These are phyloP conservation scores for Emericellopsis terricola DNA, from an alignment of 495 filamentous ascomycete species.

Conservation along the genomic window DNA sequence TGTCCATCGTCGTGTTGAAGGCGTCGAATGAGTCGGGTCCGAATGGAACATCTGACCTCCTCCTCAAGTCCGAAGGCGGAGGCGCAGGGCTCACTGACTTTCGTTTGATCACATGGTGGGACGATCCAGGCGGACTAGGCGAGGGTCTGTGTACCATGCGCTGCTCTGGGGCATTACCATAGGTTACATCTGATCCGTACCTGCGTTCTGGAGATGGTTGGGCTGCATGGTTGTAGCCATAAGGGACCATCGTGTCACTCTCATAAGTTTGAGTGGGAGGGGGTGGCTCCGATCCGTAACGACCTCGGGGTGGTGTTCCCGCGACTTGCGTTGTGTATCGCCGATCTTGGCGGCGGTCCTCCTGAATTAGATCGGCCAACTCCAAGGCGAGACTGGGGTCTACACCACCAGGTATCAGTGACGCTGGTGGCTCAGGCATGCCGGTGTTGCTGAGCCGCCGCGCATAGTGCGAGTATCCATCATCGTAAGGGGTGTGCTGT, in stretches of 20 bases:
- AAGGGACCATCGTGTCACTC: too few relatives aligned
- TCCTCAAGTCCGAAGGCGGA: slow-evolving; percentile 29
- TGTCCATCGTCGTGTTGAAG: slow-evolving; percentile 43
- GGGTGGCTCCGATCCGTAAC: slow-evolving; percentile 19
- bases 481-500: slow-evolving; percentile 9
- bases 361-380: slow-evolving; percentile 30
- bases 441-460: slow-evolving; percentile 14
- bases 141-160: slow-evolving; percentile 10
- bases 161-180: slow-evolving; percentile 20
- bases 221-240: too few relatives aligned
- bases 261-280: too few relatives aligned
- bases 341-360: slow-evolving; percentile 24
- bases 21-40: slow-evolving; percentile 76
- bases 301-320: slow-evolving; percentile 17
- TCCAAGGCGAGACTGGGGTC: slow-evolving; percentile 40
- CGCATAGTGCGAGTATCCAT: slow-evolving; percentile 2
- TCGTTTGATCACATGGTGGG: slow-evolving; percentile 36
- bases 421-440: slow-evolving; percentile 38
- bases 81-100: slow-evolving; percentile 70
- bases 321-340: slow-evolving; percentile 21
- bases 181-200: slow-evolving; percentile 14
- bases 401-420: slow-evolving; percentile 53
- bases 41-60: slow-evolving; percentile 55
- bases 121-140: slow-evolving; percentile 1
- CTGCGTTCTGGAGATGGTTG: too few relatives aligned